Evolutionary conservation across 805 yeast genomes (phyloP), one percentile per base, ranked within the genome.

Genomic region (Maudiozyma saulgeensis): DNA sequence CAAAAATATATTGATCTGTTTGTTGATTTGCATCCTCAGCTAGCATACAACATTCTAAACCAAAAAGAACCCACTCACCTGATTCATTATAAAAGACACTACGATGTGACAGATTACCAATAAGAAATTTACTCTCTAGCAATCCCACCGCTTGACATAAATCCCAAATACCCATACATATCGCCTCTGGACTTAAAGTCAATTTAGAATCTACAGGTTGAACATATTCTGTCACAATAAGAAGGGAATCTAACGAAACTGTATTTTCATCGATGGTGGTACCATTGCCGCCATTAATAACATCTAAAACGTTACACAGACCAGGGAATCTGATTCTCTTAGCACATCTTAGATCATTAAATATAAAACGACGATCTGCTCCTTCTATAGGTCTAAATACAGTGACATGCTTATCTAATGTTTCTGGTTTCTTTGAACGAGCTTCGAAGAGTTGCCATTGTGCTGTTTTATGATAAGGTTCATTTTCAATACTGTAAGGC

Each of bases 61-160:
- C 96, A 51, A 85, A 84, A 26, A 90, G 62, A 51, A 80, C 82
- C 91, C 96, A 87, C 59, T 85, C 95, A 13, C 96, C 96, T 15
- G 72, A 60, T 31, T 73, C 76, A 48, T 78, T 83, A 15, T 87
- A 80, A 61, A 70, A 89, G 0, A 90, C 74, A 1, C 85, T 77
- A 40, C 76, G 71, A 18, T 68, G 55, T 50, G 77, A 73, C 12
- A 87, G 54, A 51, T 80, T 79, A 6, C 89, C 91, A 59, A 86
- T 84, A 6, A 84, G 69, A 25, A 83, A 77, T 21, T 40, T 13
- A 12, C 45, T 40, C 4, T 37, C 49, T 28, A 68, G 40, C 37
- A 62, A 52, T 19, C 58, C 53, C 26, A 64, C 43, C n/a, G 64
- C 58, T 28, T 53, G 55, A 28, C 58, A 46, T 18, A 62, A 15